Evolutionary conservation across 306 rosid species (phyloP).

Genomic region (Quercus rubra): DNA sequence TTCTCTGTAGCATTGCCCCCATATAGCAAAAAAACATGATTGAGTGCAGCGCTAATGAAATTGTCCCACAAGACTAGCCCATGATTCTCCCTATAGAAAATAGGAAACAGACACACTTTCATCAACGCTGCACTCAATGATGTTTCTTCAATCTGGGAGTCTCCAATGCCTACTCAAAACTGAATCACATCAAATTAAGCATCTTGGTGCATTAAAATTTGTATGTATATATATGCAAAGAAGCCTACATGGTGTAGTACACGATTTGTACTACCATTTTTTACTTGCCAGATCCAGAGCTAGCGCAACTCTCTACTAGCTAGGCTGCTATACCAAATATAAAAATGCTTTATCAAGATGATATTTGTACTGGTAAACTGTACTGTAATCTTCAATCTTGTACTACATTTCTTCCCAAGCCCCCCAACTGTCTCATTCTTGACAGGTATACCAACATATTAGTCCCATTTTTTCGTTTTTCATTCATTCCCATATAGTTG

Average conservation of each 20-base stretch:
- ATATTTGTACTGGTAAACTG: not conserved
- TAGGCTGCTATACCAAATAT: not conserved
- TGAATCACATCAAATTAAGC: not conserved
- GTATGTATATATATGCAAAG: not conserved
- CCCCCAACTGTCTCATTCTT: not conserved
- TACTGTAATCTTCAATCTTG: slow-evolving; percentile 1
- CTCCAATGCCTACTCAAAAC: not conserved
- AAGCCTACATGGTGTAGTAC: not conserved
- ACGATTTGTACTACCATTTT: not conserved
- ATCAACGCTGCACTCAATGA: slow-evolving; percentile 99
- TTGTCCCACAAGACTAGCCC: not conserved
- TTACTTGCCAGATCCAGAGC: not conserved
- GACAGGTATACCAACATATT: not conserved
- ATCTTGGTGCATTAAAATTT: not conserved
- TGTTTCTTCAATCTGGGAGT: slow-evolving; percentile 52
- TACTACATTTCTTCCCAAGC: not conserved
- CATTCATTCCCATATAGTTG: not conserved
- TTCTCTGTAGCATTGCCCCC: slow-evolving; percentile 10
- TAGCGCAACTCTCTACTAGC: not conserved
- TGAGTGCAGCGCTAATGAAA: slow-evolving; percentile 57
- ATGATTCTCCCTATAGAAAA: not conserved
- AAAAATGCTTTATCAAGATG: not conserved
- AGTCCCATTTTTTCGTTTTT: not conserved
- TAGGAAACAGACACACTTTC: slow-evolving; percentile 14
- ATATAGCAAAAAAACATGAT: slow-evolving; percentile 47